Evolutionary conservation across 2,329 filamentous ascomycete species (phyloP), one percentile per base, ranked within the genome.

Genomic region (Aspergillus sojae): DNA sequence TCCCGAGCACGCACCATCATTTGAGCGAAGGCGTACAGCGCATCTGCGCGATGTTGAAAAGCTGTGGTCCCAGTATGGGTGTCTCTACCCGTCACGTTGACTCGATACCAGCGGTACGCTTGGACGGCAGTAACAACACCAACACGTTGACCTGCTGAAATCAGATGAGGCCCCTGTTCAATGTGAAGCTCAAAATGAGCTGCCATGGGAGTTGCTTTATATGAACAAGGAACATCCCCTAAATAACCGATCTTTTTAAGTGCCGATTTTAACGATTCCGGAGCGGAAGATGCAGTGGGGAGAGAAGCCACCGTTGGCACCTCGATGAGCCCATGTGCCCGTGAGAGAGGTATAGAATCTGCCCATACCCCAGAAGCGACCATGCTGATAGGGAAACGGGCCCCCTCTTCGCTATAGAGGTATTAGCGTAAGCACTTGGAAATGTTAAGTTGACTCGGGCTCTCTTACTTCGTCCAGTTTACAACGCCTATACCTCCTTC

Each of bases 101-200:
- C 76, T 0, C 86, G 89, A 74, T 88, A 88, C 91, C 91, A 93
- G 62, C 87, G 86, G 75, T 91, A 93, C 5, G 89, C 89, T 73
- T 93, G 91, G 1, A 91, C 90, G 2, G 90, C 90, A 36, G 85
- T 84, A 5, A 94, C 91, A 7, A 91, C 84, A 26, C 89, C 89
- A 58, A 94, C 84, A 60, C 88, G 88, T 67, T 88, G 84, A 30
- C 83, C 79, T 32, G 85, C 82, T 19, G 83, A 83, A 71, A 94
- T 88, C 1, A 96, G 83, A 39, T 92, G 86, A 0, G 91, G 91
- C 0, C 91, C 91, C 74, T 96, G 93, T 74, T 96, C 92, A 59
- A 94, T 94, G 72, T 95, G 92, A 11, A 95, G 83, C 75, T 94
- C 91, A 71, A 94, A 94, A 75, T 94, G 91, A 0, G 90, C 91